Base-by-base conservation (phyloP, 2,329 filamentous ascomycete species). In the Juglanconis sp. region DNA sequence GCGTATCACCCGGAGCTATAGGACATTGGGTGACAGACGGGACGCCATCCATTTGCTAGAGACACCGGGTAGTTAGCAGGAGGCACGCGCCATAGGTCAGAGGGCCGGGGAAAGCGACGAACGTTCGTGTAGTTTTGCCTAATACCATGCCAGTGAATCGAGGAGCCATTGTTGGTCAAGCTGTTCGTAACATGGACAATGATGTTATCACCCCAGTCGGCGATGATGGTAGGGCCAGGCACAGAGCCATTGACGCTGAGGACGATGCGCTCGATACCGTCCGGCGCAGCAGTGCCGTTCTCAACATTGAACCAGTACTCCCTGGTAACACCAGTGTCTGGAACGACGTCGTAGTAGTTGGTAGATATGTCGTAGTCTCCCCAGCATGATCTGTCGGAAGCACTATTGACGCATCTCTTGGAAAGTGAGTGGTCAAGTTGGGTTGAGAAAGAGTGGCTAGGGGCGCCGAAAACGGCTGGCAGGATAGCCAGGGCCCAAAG, bases 121-220 rank as follows among this genome's bases (percentile, higher is more conserved):
- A 80, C 84, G 64, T 83, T 76, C 4, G 85, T 87, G 7, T 82
- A 82, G 66, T 86, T 85, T 68, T 87, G 85, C 66, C 80, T 87
- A 57, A 89, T 75, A 11, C 88, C 88, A 68, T 91, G 88, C 69
- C 87, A 90, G 69, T 91, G 88, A 35, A 90, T 75, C 57, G 76
- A 80, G 24, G 84, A 84, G n/a, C 74, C 80, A 66, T 88, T 85
- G 8, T 78, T 78, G 1, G 84, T 76, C 56, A 64, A 50, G n/a
- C 79, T 76, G 68, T 90, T 90, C 70, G 84, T 78, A 56, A 88
- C 79, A 46, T 87, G 82, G 57, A 87, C 79, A 24, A 86, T 71
- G n/a, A 89, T 69, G 15, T 76, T 80, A 66, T 89, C 87, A 47
- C 85, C 86, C 63, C 84, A 83, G 63, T 82, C 85, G 52, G 82